phyloP scores from a whole-genome alignment of 2,329 filamentous ascomycete species.

The Trichoderma afroharzianum region DNA sequence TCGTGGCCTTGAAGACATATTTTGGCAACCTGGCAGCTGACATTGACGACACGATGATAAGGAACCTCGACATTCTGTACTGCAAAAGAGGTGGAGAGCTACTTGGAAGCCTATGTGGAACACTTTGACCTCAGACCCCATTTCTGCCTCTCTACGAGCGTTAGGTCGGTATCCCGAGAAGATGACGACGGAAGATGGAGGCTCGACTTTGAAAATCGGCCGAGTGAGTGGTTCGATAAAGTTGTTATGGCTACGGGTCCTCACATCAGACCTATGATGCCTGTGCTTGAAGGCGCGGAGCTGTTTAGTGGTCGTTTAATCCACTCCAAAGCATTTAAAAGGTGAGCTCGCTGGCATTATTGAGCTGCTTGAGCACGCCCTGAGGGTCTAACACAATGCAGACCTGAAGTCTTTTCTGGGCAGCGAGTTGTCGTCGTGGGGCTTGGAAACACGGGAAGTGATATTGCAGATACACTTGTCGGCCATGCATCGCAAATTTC shows the following conservation, averaged over 20 bases:
- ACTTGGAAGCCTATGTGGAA: slow-evolving; percentile 33
- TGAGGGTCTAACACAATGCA: slow-evolving; percentile 10
- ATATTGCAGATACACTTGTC: slow-evolving; percentile 32
- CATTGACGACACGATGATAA: slow-evolving; percentile 4
- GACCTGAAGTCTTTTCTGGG: slow-evolving; percentile 23
- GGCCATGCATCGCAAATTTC: slow-evolving; percentile 25
- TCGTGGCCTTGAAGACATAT: background rate
- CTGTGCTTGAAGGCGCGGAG: slow-evolving; percentile 31
- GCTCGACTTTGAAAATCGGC: slow-evolving; percentile 26
- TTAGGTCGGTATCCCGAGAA: slow-evolving; percentile 23
- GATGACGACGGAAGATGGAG: slow-evolving; percentile 25
- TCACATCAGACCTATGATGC: slow-evolving; percentile 35
- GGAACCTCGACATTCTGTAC: slow-evolving; percentile 24
- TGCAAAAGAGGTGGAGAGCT: slow-evolving; percentile 29
- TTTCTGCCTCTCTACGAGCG: slow-evolving; percentile 28
- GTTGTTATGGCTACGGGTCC: slow-evolving; percentile 37
- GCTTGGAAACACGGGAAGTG: slow-evolving; percentile 38
- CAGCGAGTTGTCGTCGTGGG: slow-evolving; percentile 44
- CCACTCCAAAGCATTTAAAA: slow-evolving; percentile 24
- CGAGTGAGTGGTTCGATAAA: slow-evolving; percentile 34
- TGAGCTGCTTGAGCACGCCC: background rate
- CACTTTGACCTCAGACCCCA: slow-evolving; percentile 31
- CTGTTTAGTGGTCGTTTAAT: slow-evolving; percentile 31
- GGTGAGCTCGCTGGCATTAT: background rate
- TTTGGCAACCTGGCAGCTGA: background rate